Evolutionary conservation across 2,329 filamentous ascomycete genomes (phyloP).

Genomic region (Botrytis paeoniae): DNA sequence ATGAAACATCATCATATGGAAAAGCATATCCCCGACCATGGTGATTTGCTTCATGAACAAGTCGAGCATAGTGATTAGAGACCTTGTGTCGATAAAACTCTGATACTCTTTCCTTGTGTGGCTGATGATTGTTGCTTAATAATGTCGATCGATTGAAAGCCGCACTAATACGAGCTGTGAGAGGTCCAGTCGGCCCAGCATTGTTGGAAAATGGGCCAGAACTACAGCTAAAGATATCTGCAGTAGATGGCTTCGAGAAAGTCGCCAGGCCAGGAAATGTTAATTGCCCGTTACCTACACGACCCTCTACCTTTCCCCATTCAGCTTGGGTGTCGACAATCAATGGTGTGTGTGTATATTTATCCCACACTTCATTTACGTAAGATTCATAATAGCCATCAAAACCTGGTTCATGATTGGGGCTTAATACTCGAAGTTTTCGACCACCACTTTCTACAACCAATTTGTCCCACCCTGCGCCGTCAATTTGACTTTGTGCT

Average conservation of each 20-base stretch:
- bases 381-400: conserved; percentile 46
- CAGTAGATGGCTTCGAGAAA: conserved; percentile 56
- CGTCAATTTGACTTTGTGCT: conserved; percentile 55
- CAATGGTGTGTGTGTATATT: conserved; percentile 43
- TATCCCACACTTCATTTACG: conserved; percentile 45
- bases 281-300: conserved; percentile 39
- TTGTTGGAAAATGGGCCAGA: conserved; percentile 55
- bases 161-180: conserved; percentile 30
- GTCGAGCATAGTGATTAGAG: conserved; percentile 63
- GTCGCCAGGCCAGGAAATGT: conserved; percentile 44
- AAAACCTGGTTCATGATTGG: conserved; percentile 41
- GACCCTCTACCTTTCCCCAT: conserved; percentile 52
- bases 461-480: conserved; percentile 58
- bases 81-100: conserved; percentile 52
- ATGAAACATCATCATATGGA: conserved; percentile 65
- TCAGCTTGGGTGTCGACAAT: conserved; percentile 62
- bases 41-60: conserved; percentile 58
- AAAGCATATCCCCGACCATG: conserved; percentile 64
- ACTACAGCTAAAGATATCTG: conserved; percentile 66
- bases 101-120: conserved; percentile 45
- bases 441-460: conserved; percentile 39
- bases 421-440: conserved; percentile 44
- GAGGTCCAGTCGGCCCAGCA: conserved; percentile 23
- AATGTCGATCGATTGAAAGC: conserved; percentile 33
- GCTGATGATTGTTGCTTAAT: conserved; percentile 46